Evolutionary conservation across 805 yeast species (phyloP), one percentile per base, ranked within the genome.

Genomic region (Suhomyces canberraensis): DNA sequence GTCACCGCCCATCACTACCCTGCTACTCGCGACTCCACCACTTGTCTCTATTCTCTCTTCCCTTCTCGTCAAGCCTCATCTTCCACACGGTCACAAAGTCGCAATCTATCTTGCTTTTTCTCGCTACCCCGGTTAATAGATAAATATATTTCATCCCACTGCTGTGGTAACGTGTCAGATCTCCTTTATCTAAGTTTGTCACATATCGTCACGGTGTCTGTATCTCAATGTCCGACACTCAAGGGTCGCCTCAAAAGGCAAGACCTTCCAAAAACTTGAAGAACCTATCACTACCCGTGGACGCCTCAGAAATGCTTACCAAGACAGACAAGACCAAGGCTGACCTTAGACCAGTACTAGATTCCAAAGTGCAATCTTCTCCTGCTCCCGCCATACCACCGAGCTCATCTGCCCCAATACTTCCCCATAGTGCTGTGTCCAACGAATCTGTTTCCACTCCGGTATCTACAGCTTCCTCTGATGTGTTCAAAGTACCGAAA

Each of bases 401-500:
- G 11, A 13, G 13, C 11, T 8, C 9, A 8, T 8, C 26, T 9
- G 13, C 26, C 14, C 14, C 9, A 8, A 24, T 5, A 8, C 14
- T 18, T 8, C 22, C 22, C 22, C 9, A 7, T 20, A 20, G 7
- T 20, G 9, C 22, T 9, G 22, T 20, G 8, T 9, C 22, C 7
- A 20, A 8, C 11, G 26, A 24, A 5, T n/a, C n/a, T n/a, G n/a
- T n/a, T n/a, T 8, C 26, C 26, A n/a, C 26, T 13, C 11, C 7
- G 5, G 13, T 13, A n/a, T 9, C 26, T 29, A 15, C 41, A 11
- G 22, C 21, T 11, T 37, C 40, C 11, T 18, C 41, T n/a, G 43
- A 43, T 11, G 35, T 41, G 8, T 43, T 43, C 34, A 44, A 41
- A 26, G 46, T 44, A 8, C 47, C 47, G 22, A 41, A 42, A 16